Percentiles rank a stretch among this genome's conserved stretches.
These are phyloP conservation scores for Malassezia slooffiae DNA, from an alignment of 1,284 basidiomycete genomes.

Conservation along the genomic window DNA sequence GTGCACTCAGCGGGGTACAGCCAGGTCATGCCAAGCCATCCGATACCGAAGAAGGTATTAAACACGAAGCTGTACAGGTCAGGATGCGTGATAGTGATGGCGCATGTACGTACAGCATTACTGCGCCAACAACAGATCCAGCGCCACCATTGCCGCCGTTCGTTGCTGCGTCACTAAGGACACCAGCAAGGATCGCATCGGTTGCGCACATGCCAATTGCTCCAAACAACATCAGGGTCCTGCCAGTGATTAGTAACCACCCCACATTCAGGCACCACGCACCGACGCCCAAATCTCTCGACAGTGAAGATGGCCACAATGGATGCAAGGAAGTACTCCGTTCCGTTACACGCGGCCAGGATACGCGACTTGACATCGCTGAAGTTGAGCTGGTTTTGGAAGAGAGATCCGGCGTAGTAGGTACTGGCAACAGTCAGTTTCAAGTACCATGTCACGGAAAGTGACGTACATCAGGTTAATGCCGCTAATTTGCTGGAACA, in stretches of 20 bases:
- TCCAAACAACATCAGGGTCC: too few species aligned
- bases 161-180: too few species aligned
- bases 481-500: conserved; percentile 44
- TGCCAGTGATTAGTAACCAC: too few species aligned
- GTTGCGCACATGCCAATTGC: too few species aligned
- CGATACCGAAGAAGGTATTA: conserved; percentile 43
- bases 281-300: conserved; percentile 37
- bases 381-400: conserved; percentile 34
- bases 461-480: conserved; percentile 24
- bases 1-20: conserved; percentile 46
- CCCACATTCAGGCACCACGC: too few species aligned
- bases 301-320: conserved; percentile 39
- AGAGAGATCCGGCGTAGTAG: conserved; percentile 44
- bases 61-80: conserved; percentile 21
- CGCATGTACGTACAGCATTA: conserved; percentile 1
- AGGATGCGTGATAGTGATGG: too few species aligned
- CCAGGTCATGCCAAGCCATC: conserved; percentile 46
- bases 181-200: too few species aligned
- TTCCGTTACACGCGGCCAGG: conserved; percentile 40
- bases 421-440: conserved; percentile 17
- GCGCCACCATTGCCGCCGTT: not conserved
- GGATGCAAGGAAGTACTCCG: conserved; percentile 44
- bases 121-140: conserved; percentile 5
- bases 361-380: conserved; percentile 31
- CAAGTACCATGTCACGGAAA: not conserved